Base-by-base conservation (phyloP, 164 flowering plant species). In the Macadamia integrifolia region DNA sequence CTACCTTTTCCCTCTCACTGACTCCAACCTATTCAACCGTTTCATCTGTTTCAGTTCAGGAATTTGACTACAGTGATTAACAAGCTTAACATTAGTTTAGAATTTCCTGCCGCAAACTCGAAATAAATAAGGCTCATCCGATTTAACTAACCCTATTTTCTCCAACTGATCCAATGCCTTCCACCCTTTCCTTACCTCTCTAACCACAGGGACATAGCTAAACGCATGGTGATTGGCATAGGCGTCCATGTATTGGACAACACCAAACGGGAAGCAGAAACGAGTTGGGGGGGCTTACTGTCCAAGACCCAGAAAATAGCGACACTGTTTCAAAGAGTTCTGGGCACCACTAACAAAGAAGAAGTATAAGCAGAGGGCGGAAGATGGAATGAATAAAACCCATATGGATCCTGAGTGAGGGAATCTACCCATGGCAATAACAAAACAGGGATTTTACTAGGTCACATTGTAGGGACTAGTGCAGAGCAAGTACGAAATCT, bases 241-340 rank as follows among this genome's bases (percentile, higher is more conserved):
- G 13, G 98, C 98, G 5, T 84, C 77, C 82, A 77, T 84, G 67
- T 80, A 77, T 10, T 72, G 71, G 14, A 92, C 89, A 6, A 63
- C 15, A 8, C 98, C 97, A 72, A 90, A 85, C 2, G 83, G 23
- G 23, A 23, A 23, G 23, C 69, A 59, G 83, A 74, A 1, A 85
- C 44, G n/a, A 90, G 71, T 2, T 76, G 85, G n/a, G 95, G 93
- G 5, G 91, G 92, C 67, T 90, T 90, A 70, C 86, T 90, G 71
- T 93, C 96, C 69, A 91, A 80, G 71, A 88, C 97, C 97, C 98
- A 93, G 76, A 93, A 91, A 62, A 93, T 76, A 6, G 79, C 93
- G 2, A 91, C 89, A 60, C 50, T 75, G 40, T 71, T 82, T 62
- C 67, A 74, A 30, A 64, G 44, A 1, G 13, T 65, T 60, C 67